Base-by-base conservation (phyloP, 108 stramenopile species). In the Stephanodiscus minutulus region DNA sequence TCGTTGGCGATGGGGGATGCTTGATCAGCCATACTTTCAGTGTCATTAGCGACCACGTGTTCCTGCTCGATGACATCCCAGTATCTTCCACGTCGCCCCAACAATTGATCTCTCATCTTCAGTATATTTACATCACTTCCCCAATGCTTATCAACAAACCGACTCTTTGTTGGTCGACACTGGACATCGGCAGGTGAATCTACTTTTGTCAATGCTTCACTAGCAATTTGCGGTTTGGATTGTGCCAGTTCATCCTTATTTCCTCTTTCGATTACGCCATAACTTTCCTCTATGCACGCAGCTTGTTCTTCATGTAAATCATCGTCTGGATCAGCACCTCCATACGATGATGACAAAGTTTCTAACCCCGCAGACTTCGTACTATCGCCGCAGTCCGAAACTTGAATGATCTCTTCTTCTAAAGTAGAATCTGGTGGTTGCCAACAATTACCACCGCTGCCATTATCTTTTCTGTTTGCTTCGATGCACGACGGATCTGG, bases 131-230 rank as follows among this genome's bases (percentile, higher is more conserved):
- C 59, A 77, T 94, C 87, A 12, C 68, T 74, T 43, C 93, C 93
- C 90, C 93, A 94, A 59, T 94, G 93, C 71, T 91, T 91, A 70
- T 94, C 93, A 12, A 85, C 77, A 18, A 76, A 39, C 13, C 82
- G 67, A 44, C 74, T 68, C 22, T 71, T 63, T 41, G 60, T 21
- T 65, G 66, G 53, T 57, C 18, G 47, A 48, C 48, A 64, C 12
- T 64, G 48, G 46, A 20, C 18, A 49, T 64, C 47, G 18, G 25
- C 22, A 29, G 22, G 1, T 24, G 15, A 17, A 13, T 28, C 64
- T 64, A 24, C 11, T 48, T 64, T 64, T 50, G 44, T n/a, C 27
- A 47, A 24, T 22, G 29, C 9, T 15, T 25, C 44, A 48, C 5
- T 28, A 64, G 15, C 20, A 10, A 24, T 48, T 10, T 18, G 8